A percentile compares a stretch with the other conserved stretches of the same genome.
phyloP scores from a whole-genome alignment of 495 filamentous ascomycete species.

The Staphylotrichum longicolle region DNA sequence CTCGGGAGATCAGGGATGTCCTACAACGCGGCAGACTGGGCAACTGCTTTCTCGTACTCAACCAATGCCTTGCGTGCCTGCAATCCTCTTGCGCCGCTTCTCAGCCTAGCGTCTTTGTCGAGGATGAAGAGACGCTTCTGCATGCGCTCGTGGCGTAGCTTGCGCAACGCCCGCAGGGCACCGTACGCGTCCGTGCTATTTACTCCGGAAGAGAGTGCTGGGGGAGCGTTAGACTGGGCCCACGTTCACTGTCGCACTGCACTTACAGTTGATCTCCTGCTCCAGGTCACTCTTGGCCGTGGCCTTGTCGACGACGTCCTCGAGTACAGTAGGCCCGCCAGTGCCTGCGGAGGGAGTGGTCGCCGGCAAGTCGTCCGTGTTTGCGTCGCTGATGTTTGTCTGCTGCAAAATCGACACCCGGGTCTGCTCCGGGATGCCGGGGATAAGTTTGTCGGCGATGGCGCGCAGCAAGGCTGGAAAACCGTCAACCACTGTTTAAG shows the following conservation, averaged over 20 bases:
- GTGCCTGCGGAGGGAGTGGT: constrained; percentile 7
- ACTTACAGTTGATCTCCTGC: constrained; percentile 56
- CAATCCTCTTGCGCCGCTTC: constrained; percentile 69
- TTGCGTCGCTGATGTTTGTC: constrained; percentile 46
- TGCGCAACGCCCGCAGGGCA: constrained; percentile 58
- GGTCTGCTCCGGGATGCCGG: constrained; percentile 68
- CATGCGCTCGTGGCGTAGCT: constrained; percentile 57
- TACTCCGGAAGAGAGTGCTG: constrained; percentile 38
- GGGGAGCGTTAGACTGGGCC: constrained; percentile 5
- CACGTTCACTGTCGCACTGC: constrained; percentile 48
- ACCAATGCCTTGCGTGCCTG: constrained; percentile 69
- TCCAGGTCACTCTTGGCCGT: constrained; percentile 57
- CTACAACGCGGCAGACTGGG: constrained; percentile 53
- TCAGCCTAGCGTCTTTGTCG: constrained; percentile 66
- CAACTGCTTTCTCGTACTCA: constrained; percentile 60
- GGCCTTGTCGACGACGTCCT: constrained; percentile 67
- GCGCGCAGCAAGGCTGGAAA: constrained; percentile 63
- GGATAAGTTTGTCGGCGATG: constrained; percentile 74
- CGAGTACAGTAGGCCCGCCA: constrained; percentile 52
- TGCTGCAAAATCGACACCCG: constrained; percentile 72
- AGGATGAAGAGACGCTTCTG: constrained; percentile 61
- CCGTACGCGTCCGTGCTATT: constrained; percentile 50
- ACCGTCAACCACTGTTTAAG: neutral
- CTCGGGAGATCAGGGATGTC: constrained; percentile 13
- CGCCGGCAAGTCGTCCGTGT: constrained; percentile 26